A percentile compares a stretch with the other conserved stretches of the same genome.
phyloP scores from a whole-genome alignment of 257 asterid species.

The Leonotis leonurus region DNA sequence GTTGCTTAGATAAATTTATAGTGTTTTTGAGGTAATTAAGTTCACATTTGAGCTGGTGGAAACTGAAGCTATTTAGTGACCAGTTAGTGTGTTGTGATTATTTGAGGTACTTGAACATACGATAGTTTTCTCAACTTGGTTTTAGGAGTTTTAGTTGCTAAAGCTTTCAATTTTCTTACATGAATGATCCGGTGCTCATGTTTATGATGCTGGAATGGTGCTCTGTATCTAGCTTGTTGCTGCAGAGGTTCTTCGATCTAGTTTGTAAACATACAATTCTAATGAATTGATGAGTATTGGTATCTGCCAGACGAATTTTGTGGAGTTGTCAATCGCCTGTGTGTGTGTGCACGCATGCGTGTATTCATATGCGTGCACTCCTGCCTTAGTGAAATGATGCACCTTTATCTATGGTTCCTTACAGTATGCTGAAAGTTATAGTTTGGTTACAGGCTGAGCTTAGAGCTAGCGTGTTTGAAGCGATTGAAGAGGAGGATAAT shows the following conservation, averaged over 20 bases:
- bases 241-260: background rate
- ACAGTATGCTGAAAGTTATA: background rate
- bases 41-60: slow-evolving; percentile 4
- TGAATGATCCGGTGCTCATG: background rate
- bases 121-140: background rate
- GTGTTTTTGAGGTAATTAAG: background rate
- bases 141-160: background rate
- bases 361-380: background rate
- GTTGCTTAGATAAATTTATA: background rate
- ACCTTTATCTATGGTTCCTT: background rate
- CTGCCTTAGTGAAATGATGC: background rate
- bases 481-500: slow-evolving; percentile 81
- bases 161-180: background rate
- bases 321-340: background rate
- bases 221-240: background rate
- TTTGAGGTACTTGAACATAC: background rate
- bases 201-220: background rate
- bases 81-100: background rate
- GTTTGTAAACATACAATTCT: background rate
- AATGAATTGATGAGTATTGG: background rate
- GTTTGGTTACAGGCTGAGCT: slow-evolving; percentile 55
- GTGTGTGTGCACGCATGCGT: background rate
- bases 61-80: background rate
- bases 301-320: background rate
- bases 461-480: slow-evolving; percentile 82